phyloP scores from a whole-genome alignment of 441 rosid genomes.

The Euphorbia schlechtendalii region DNA sequence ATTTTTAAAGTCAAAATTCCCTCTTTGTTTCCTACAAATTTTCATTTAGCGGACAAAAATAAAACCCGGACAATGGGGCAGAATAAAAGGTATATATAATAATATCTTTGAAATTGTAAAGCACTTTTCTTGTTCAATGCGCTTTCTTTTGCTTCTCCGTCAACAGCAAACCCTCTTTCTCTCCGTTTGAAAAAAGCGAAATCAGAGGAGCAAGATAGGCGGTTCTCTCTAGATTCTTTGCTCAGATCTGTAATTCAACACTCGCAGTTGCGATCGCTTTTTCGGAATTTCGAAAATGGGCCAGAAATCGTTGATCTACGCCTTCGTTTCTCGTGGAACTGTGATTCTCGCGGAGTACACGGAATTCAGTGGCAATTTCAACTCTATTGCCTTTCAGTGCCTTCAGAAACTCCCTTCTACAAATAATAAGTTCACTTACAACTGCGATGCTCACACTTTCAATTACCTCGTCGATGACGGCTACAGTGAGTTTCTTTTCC shows the following conservation, averaged over 20 bases:
- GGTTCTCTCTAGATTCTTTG: not conserved
- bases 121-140: no score
- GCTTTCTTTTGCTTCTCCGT: not conserved
- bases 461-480: constrained; percentile 67
- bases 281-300: constrained; percentile 30
- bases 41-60: no score
- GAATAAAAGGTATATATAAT: no score
- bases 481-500: constrained; percentile 39
- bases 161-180: not conserved
- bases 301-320: constrained; percentile 64
- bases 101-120: no score
- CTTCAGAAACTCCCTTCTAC: constrained; percentile 75
- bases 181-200: not conserved
- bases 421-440: constrained; percentile 69
- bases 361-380: constrained; percentile 64
- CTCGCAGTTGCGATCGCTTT: not conserved
- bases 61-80: no score
- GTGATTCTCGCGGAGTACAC: constrained; percentile 62
- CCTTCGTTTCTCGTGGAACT: constrained; percentile 57
- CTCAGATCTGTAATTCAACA: not conserved
- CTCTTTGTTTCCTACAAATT: no score
- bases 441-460: constrained; percentile 74
- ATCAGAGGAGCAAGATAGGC: not conserved
- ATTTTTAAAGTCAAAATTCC: no score
- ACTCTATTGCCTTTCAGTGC: constrained; percentile 65